Evolutionary conservation across 2,329 filamentous ascomycete species (phyloP).

Genomic region (Sporothrix humicola): DNA sequence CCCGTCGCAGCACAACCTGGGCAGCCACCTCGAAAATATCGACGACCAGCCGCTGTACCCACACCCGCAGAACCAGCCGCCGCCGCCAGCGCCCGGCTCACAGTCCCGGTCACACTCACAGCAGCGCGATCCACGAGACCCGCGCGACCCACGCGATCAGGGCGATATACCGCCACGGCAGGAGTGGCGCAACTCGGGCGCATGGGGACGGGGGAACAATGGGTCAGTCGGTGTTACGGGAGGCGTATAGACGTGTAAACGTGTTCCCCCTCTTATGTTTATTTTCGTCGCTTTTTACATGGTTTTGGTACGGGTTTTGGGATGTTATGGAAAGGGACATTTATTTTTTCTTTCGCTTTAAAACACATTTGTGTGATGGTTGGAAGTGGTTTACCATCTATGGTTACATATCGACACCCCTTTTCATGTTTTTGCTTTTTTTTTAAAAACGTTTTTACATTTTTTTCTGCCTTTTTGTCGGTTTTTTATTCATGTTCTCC

Average conservation of each 20-base stretch:
- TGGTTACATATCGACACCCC: background rate
- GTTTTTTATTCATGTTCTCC: background rate
- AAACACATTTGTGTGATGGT: background rate
- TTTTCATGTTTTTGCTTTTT: background rate
- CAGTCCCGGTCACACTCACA: conserved; percentile 35
- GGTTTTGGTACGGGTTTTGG: background rate
- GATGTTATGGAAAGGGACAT: background rate
- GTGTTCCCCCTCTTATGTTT: background rate
- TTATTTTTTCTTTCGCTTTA: background rate
- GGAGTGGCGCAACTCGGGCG: conserved; percentile 63
- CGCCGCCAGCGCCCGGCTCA: background rate
- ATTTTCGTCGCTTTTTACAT: background rate
- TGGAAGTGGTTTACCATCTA: background rate
- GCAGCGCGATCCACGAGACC: background rate
- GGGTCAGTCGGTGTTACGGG: conserved; percentile 58
- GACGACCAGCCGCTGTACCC: conserved; percentile 50
- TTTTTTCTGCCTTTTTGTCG: conserved; percentile 17
- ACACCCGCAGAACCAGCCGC: conserved; percentile 20
- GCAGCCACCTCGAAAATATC: conserved; percentile 51
- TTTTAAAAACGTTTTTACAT: background rate
- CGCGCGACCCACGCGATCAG: conserved; percentile 3
- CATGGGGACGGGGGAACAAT: conserved; percentile 57
- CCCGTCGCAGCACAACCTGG: conserved; percentile 47
- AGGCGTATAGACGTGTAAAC: conserved; percentile 43
- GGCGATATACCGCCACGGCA: conserved; percentile 48